Conservation (phyloP, 371 early-diverging fungal species). For the Haplosporangium sp. region DNA sequence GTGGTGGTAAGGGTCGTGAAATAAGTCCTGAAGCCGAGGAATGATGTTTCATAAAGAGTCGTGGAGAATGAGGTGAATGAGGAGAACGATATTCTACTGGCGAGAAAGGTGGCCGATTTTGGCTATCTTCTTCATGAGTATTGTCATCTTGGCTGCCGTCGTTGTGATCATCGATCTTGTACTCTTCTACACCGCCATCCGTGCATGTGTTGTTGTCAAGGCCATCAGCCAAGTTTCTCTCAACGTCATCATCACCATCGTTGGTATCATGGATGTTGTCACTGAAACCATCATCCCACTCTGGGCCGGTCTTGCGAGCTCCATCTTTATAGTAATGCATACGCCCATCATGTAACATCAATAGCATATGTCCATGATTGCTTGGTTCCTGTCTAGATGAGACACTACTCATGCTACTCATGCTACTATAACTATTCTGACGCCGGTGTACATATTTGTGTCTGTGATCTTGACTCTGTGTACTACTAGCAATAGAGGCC, state of each 20-base stretch:
- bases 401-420: neutral
- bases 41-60: neutral
- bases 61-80: constrained; percentile 1
- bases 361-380: constrained; percentile 32
- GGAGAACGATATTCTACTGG: neutral
- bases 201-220: too few relatives aligned
- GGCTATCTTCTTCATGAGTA: constrained; percentile 7
- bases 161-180: constrained; percentile 1
- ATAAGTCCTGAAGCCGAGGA: neutral
- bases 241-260: neutral
- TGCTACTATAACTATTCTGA: neutral
- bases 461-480: neutral
- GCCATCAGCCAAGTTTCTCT: neutral
- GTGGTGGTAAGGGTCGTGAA: neutral
- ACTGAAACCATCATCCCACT: constrained; percentile 12
- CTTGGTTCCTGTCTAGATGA: constrained; percentile 4
- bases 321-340: constrained; percentile 45
- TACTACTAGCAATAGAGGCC: neutral
- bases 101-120: neutral
- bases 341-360: constrained; percentile 29
- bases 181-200: neutral
- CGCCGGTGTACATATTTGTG: constrained; percentile 2
- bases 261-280: neutral
- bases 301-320: constrained; percentile 18
- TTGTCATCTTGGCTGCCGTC: neutral